phyloP scores from a whole-genome alignment of 768 basidiomycete genomes.

The Gautieria morchelliformis region DNA sequence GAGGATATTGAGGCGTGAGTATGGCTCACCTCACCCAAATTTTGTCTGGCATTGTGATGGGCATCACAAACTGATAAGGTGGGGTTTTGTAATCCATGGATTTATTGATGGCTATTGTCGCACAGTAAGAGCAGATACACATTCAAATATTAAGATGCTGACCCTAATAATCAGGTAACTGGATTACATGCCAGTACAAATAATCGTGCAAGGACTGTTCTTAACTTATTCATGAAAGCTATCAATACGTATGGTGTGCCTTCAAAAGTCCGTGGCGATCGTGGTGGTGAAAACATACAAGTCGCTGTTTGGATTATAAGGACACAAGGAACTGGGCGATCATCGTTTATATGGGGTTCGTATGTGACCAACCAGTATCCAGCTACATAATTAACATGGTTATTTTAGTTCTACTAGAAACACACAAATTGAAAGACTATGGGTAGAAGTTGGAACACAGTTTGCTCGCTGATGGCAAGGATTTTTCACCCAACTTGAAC shows the following conservation, averaged over 20 bases:
- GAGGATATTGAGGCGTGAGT: conserved; percentile 18
- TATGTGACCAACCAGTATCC: too few relatives aligned
- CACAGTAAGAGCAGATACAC: conserved; percentile 19
- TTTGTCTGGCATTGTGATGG: conserved; percentile 28
- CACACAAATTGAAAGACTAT: too few relatives aligned
- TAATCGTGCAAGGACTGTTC: too few relatives aligned
- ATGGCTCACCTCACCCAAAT: conserved; percentile 23
- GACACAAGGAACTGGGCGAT: conserved; percentile 20
- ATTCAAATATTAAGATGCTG: too few relatives aligned
- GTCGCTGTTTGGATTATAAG: conserved; percentile 28
- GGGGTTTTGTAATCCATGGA: conserved; percentile 28
- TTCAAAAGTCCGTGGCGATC: conserved; percentile 24
- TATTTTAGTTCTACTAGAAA: too few relatives aligned
- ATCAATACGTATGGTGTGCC: conserved; percentile 15
- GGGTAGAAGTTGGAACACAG: too few relatives aligned
- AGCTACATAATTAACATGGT: too few relatives aligned
- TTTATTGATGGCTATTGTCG: conserved; percentile 31
- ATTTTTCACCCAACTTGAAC: too few relatives aligned
- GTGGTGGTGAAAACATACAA: conserved; percentile 26
- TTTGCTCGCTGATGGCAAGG: too few relatives aligned
- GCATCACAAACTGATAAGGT: conserved; percentile 27
- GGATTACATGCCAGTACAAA: too few relatives aligned
- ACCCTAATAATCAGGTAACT: too few relatives aligned
- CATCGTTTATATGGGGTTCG: conserved; percentile 24
- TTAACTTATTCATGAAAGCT: too few relatives aligned